Percentiles rank a stretch among this genome's conserved stretches.
phyloP scores from a whole-genome alignment of 2,329 filamentous ascomycete genomes.

The Nothopassalora personata region DNA sequence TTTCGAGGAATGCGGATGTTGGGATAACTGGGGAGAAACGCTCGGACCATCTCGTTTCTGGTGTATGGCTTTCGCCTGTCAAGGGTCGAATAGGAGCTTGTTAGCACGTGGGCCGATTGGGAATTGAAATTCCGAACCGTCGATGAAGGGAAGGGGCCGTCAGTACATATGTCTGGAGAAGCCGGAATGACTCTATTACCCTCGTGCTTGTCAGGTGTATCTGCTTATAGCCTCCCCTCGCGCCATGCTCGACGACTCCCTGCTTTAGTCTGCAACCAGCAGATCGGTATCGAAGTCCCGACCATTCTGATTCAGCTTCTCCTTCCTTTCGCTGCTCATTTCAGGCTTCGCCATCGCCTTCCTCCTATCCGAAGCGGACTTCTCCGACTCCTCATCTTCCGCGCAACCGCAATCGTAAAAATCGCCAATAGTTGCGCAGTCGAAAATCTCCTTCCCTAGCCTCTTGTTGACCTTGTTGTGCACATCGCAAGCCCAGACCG shows the following conservation, averaged over 20 bases:
- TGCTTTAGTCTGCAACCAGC: constrained; percentile 7
- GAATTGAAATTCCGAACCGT: too few species aligned
- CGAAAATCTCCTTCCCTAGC: constrained; percentile 56
- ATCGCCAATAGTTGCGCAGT: constrained; percentile 60
- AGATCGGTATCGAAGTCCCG: constrained; percentile 29
- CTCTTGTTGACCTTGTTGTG: constrained; percentile 63
- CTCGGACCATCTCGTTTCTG: neutral
- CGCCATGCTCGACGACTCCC: neutral
- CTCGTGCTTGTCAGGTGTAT: too few species aligned
- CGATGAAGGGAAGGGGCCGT: too few species aligned
- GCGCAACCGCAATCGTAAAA: constrained; percentile 64
- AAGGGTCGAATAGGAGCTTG: too few species aligned
- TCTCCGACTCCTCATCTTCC: constrained; percentile 41
- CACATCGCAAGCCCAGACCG: constrained; percentile 61
- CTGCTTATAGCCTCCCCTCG: too few species aligned
- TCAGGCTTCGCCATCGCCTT: constrained; percentile 20
- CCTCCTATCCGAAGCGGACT: neutral
- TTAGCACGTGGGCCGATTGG: too few species aligned
- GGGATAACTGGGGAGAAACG: neutral
- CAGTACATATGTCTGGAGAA: too few species aligned
- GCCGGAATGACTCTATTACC: too few species aligned
- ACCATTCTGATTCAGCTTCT: constrained; percentile 27
- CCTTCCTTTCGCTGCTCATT: constrained; percentile 27
- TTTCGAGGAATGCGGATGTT: neutral
- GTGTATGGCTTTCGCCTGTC: too few species aligned